Evolutionary conservation across 805 yeast genomes (phyloP).

Genomic region (Wickerhamiella slavikovae): DNA sequence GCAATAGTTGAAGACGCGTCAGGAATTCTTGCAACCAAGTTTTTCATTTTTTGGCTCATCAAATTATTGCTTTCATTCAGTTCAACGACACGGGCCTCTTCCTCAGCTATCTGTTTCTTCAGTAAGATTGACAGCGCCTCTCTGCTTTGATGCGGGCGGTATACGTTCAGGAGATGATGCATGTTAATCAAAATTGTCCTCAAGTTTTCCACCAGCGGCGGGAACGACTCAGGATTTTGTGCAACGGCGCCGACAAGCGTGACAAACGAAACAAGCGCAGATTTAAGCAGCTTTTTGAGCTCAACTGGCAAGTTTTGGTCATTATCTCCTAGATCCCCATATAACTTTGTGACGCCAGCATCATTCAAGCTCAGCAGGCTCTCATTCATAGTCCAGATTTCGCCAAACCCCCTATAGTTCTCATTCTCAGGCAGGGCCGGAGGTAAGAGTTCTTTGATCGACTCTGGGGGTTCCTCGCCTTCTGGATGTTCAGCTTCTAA

Average conservation of each 20-base stretch:
- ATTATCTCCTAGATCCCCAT: slow-evolving; percentile 18
- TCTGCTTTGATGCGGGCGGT: slow-evolving; percentile 87
- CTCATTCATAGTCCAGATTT: slow-evolving; percentile 63
- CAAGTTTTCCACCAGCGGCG: slow-evolving; percentile 52
- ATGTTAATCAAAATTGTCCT: slow-evolving; percentile 67
- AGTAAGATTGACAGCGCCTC: slow-evolving; percentile 65
- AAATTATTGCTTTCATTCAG: slow-evolving; percentile 23
- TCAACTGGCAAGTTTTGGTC: slow-evolving; percentile 22
- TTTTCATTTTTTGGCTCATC: slow-evolving; percentile 14
- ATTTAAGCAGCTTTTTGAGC: slow-evolving; percentile 58
- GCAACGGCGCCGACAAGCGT: slow-evolving; percentile 65
- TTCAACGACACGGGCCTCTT: slow-evolving; percentile 13
- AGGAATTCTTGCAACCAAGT: background rate
- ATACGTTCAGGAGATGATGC: slow-evolving; percentile 79
- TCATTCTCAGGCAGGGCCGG: slow-evolving; percentile 20
- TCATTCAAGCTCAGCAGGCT: slow-evolving; percentile 54
- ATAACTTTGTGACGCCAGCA: slow-evolving; percentile 61
- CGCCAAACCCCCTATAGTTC: slow-evolving; percentile 74
- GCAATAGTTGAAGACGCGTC: too few relatives aligned
- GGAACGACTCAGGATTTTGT: slow-evolving; percentile 45
- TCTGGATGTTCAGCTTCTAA: slow-evolving; percentile 9
- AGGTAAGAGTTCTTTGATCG: slow-evolving; percentile 14
- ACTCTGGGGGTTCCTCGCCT: slow-evolving; percentile 4
- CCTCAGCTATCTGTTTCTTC: slow-evolving; percentile 36
- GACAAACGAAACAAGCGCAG: slow-evolving; percentile 57